Evolutionary conservation across 805 yeast genomes (phyloP).

Genomic region (Brettanomyces nanus): DNA sequence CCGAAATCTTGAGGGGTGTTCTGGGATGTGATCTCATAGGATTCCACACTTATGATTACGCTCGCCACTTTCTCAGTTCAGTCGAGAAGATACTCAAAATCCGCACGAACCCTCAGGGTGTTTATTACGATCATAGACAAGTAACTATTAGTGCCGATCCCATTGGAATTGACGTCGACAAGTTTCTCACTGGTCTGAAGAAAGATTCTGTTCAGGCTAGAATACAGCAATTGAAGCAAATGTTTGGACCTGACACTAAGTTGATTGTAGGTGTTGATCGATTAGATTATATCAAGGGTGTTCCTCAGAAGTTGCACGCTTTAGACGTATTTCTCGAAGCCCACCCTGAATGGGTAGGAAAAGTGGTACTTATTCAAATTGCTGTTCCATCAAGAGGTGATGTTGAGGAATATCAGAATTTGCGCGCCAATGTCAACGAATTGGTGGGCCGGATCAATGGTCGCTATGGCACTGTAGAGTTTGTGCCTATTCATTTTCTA

Average conservation of each 20-base stretch:
- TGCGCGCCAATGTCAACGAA: constrained; percentile 92
- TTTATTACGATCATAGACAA: constrained; percentile 64
- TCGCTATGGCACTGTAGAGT: constrained; percentile 90
- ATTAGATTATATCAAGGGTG: constrained; percentile 94
- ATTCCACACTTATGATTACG: constrained; percentile 98
- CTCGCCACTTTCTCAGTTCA: constrained; percentile 87
- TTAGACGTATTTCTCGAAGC: constrained; percentile 86
- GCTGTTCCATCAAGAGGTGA: constrained; percentile 98
- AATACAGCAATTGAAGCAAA: constrained; percentile 47
- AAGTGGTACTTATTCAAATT: constrained; percentile 89
- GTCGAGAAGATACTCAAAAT: constrained; percentile 78
- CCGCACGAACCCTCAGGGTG: constrained; percentile 85
- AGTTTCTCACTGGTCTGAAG: constrained; percentile 72
- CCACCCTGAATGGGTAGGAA: constrained; percentile 98
- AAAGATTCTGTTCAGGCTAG: constrained; percentile 56
- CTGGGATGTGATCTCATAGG: constrained; percentile 92
- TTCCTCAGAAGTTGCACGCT: constrained; percentile 94
- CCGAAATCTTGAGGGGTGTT: constrained; percentile 86
- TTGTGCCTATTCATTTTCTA: constrained; percentile 95
- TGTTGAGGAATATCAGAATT: constrained; percentile 92
- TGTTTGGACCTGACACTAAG: constrained; percentile 67
- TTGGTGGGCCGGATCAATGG: constrained; percentile 96
- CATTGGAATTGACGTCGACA: constrained; percentile 96
- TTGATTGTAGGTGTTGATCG: constrained; percentile 96
- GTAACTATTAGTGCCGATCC: constrained; percentile 95